phyloP scores from a whole-genome alignment of 257 asterid genomes.

The Schizonepeta tenuifolia region DNA sequence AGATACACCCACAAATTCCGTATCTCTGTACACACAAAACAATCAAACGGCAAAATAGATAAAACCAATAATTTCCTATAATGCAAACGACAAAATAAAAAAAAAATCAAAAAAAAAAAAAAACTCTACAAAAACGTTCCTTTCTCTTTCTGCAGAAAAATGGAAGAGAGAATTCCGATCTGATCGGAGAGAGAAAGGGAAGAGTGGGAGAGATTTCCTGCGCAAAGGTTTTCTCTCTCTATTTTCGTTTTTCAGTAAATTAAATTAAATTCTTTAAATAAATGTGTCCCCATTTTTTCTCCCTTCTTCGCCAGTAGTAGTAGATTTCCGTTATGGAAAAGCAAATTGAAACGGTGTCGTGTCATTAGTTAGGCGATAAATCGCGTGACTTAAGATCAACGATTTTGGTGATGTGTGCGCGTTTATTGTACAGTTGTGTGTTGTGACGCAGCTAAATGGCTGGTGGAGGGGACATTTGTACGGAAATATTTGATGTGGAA shows the following conservation, averaged over 20 bases:
- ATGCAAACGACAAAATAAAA: slow-evolving; percentile 27
- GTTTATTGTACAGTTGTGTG: not conserved
- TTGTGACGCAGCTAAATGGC: slow-evolving; percentile 28
- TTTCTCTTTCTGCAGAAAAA: slow-evolving; percentile 21
- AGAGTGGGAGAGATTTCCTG: slow-evolving; percentile 35
- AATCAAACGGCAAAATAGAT: slow-evolving; percentile 25
- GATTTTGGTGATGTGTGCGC: slow-evolving; percentile 24
- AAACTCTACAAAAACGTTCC: not conserved
- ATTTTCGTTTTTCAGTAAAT: slow-evolving; percentile 12
- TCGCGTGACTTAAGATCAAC: not conserved
- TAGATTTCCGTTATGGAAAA: slow-evolving; percentile 29
- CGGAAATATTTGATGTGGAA: slow-evolving; percentile 31
- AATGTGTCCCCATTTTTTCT: slow-evolving; percentile 26
- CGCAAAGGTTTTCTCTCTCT: slow-evolving; percentile 10
- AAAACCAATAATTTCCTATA: not conserved
- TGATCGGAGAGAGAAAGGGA: slow-evolving; percentile 46
- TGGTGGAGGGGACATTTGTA: slow-evolving; percentile 30
- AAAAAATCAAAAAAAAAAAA: not conserved
- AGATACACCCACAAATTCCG: slow-evolving; percentile 19
- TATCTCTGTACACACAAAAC: slow-evolving; percentile 22
- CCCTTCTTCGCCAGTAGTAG: slow-evolving; percentile 19
- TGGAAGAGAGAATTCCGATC: slow-evolving; percentile 46
- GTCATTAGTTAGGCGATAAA: not conserved
- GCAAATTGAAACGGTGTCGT: slow-evolving; percentile 14
- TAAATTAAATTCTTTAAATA: slow-evolving; percentile 37